phyloP scores from a whole-genome alignment of 2,329 filamentous ascomycete genomes.

The Epichloe brachyelytri region DNA sequence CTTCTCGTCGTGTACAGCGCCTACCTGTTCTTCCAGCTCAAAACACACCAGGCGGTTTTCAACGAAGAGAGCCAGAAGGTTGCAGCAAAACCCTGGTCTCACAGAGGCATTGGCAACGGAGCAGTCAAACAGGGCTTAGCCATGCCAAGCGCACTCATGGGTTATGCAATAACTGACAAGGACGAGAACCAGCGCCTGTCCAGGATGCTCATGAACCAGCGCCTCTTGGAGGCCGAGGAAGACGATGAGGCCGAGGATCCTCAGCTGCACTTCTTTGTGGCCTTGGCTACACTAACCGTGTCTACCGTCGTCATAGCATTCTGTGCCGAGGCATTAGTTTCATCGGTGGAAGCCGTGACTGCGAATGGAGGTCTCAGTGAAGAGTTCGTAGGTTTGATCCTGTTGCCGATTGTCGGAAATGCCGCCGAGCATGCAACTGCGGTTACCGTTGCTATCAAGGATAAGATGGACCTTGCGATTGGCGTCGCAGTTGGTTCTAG shows the following conservation, averaged over 20 bases:
- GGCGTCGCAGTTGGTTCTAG: slow-evolving; percentile 68
- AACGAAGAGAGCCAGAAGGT: slow-evolving; percentile 69
- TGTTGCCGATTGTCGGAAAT: slow-evolving; percentile 73
- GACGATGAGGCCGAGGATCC: slow-evolving; percentile 66
- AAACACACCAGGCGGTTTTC: slow-evolving; percentile 71
- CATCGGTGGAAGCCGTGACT: slow-evolving; percentile 51
- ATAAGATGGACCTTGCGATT: slow-evolving; percentile 76
- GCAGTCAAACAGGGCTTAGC: slow-evolving; percentile 28
- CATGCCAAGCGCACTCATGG: slow-evolving; percentile 26
- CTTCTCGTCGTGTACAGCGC: slow-evolving; percentile 70
- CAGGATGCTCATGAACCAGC: slow-evolving; percentile 29
- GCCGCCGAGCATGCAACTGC: slow-evolving; percentile 73
- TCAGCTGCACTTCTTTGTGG: slow-evolving; percentile 58
- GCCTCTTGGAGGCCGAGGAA: slow-evolving; percentile 27
- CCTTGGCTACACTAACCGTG: slow-evolving; percentile 55
- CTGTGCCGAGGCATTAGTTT: slow-evolving; percentile 55
- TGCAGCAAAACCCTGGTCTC: slow-evolving; percentile 39
- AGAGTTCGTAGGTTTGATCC: slow-evolving; percentile 68
- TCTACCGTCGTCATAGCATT: slow-evolving; percentile 70
- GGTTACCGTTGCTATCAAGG: slow-evolving; percentile 67
- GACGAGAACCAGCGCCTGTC: slow-evolving; percentile 32
- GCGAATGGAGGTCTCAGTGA: slow-evolving; percentile 46
- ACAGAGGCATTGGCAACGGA: slow-evolving; percentile 15
- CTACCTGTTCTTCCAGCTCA: slow-evolving; percentile 85
- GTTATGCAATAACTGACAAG: slow-evolving; percentile 18